A percentile compares a stretch with the other conserved stretches of the same genome.
Conservation (phyloP, 306 rosid species). For the Sesbania bispinosa region DNA sequence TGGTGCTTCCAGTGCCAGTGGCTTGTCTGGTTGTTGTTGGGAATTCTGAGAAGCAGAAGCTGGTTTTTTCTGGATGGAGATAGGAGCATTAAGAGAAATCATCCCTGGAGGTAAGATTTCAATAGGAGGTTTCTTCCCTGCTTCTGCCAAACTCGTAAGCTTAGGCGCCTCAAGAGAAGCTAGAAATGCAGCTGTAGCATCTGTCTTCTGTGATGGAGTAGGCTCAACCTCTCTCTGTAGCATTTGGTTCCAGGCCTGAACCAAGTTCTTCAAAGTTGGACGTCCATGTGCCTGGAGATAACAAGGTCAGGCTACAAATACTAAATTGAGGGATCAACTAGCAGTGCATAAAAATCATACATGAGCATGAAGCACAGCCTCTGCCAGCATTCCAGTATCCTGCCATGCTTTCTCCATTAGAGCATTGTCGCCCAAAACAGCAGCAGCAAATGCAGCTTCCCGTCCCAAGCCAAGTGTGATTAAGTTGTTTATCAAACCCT, state of each 20-base stretch:
- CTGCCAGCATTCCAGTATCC: slow-evolving; percentile 98
- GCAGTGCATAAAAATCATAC: slow-evolving; percentile 38
- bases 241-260: slow-evolving; percentile 88
- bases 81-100: slow-evolving; percentile 67
- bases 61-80: slow-evolving; percentile 70
- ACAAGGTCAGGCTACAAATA: slow-evolving; percentile 30
- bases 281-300: slow-evolving; percentile 90
- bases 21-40: slow-evolving; percentile 64
- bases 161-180: slow-evolving; percentile 96
- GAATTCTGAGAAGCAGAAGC: slow-evolving; percentile 52
- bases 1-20: slow-evolving; percentile 75
- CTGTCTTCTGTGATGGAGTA: slow-evolving; percentile 60
- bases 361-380: slow-evolving; percentile 98
- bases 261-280: slow-evolving; percentile 88
- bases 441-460: slow-evolving; percentile 96
- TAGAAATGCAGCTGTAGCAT: slow-evolving; percentile 86
- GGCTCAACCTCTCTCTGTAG: slow-evolving; percentile 91
- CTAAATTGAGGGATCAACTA: neutral
- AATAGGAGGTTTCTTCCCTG: slow-evolving; percentile 89
- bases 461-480: slow-evolving; percentile 88
- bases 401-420: slow-evolving; percentile 99
- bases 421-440: slow-evolving; percentile 95
- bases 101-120: slow-evolving; percentile 97
- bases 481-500: slow-evolving; percentile 85
- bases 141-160: slow-evolving; percentile 90